Evolutionary conservation across 2,329 filamentous ascomycete genomes (phyloP).

Genomic region (Penicillium concentricum): DNA sequence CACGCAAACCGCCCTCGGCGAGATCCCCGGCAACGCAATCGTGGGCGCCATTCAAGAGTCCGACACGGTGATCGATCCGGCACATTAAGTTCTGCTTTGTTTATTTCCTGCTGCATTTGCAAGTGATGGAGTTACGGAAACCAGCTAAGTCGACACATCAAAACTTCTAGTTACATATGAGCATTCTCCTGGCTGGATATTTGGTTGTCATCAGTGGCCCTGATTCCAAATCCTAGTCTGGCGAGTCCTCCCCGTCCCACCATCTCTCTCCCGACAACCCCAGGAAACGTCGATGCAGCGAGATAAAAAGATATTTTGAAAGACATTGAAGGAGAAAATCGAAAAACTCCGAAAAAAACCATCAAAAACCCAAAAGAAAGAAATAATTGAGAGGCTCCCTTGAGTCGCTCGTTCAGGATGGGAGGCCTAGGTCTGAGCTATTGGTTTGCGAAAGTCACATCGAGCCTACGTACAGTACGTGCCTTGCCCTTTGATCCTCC

Average conservation of each 20-base stretch:
- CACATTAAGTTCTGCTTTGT: conserved; percentile 25
- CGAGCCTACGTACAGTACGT: conserved; percentile 20
- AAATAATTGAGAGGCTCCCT: not conserved
- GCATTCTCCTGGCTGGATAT: conserved; percentile 21
- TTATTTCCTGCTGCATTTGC: conserved; percentile 2
- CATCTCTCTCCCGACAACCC: not conserved
- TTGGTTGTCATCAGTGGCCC: conserved; percentile 28
- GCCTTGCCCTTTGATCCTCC: conserved; percentile 12
- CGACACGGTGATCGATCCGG: conserved; percentile 36
- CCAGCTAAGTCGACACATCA: conserved; percentile 41
- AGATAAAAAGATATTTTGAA: not conserved
- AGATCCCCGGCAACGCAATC: conserved; percentile 35
- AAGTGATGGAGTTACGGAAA: conserved; percentile 24
- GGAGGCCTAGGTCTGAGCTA: not conserved
- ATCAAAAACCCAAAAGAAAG: not conserved
- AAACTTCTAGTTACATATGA: conserved; percentile 33
- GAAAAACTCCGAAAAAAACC: not conserved
- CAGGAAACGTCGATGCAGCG: not conserved
- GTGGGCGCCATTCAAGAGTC: conserved; percentile 34
- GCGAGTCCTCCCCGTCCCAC: conserved; percentile 16
- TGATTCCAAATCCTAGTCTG: conserved; percentile 34
- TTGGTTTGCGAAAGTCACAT: conserved; percentile 8
- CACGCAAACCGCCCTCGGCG: conserved; percentile 37
- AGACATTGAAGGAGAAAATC: not conserved
- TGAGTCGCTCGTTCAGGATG: not conserved